phyloP scores from a whole-genome alignment of 164 flowering plant genomes.

The Dillenia suffruticosa region DNA sequence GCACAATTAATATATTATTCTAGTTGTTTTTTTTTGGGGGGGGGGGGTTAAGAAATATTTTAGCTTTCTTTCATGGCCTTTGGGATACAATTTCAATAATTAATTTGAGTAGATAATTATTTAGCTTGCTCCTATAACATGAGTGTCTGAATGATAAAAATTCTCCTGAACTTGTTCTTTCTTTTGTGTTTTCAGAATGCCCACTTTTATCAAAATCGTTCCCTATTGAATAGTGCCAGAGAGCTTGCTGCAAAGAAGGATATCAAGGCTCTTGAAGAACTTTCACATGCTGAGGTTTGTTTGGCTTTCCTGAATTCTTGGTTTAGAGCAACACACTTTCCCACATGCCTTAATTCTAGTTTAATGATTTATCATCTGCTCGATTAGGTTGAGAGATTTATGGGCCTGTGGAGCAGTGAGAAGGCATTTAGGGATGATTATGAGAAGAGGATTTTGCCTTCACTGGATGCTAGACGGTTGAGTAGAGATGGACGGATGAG shows the following conservation, averaged over 20 bases:
- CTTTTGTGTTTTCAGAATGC: constrained; percentile 55
- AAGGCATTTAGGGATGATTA: constrained; percentile 85
- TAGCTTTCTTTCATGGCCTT: too few species aligned
- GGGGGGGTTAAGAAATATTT: too few species aligned
- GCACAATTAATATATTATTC: too few species aligned
- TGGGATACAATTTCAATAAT: too few species aligned
- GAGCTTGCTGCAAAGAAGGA: constrained; percentile 77
- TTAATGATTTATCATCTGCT: neutral
- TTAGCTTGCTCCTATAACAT: too few species aligned
- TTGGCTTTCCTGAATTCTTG: neutral
- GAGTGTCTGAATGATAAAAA: too few species aligned
- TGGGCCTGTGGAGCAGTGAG: constrained; percentile 57
- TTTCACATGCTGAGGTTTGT: constrained; percentile 58
- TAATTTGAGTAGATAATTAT: too few species aligned
- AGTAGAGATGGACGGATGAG: constrained; percentile 85
- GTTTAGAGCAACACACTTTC: neutral
- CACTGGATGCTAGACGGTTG: constrained; percentile 70
- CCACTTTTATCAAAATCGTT: constrained; percentile 46
- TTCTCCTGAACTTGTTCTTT: neutral
- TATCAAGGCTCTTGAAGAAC: constrained; percentile 53
- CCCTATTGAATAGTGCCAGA: constrained; percentile 50
- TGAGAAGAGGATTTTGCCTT: constrained; percentile 61
- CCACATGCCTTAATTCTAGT: too few species aligned
- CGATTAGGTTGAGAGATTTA: constrained; percentile 64
- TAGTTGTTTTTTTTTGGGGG: too few species aligned